Evolutionary conservation across 2,329 filamentous ascomycete genomes (phyloP).

Genomic region (Trichoderma oligosporum): DNA sequence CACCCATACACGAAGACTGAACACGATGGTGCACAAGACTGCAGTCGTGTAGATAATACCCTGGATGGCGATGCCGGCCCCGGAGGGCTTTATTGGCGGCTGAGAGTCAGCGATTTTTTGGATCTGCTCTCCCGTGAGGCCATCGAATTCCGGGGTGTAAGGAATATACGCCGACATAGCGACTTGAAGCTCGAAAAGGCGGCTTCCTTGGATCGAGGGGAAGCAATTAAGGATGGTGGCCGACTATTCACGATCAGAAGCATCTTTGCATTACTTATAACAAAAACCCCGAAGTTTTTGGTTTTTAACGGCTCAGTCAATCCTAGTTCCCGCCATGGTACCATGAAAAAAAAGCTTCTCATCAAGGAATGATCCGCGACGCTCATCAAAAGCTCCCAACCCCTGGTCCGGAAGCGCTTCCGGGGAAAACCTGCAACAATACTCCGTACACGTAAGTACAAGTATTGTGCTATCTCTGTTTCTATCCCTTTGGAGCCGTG

Average conservation of each 20-base stretch:
- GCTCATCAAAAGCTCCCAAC: not conserved
- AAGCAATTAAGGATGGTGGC: not conserved
- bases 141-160: not conserved
- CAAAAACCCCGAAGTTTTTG: not conserved
- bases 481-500: too few species aligned
- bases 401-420: not conserved
- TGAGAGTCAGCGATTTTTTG: not conserved
- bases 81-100: not conserved
- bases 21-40: not conserved
- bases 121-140: not conserved
- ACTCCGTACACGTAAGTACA: too few species aligned
- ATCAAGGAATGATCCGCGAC: not conserved
- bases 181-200: not conserved
- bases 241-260: not conserved
- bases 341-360: not conserved
- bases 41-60: not conserved
- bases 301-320: not conserved
- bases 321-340: not conserved
- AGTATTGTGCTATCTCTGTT: not conserved
- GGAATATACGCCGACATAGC: not conserved
- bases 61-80: not conserved
- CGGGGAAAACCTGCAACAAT: not conserved
- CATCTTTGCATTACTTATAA: not conserved
- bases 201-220: not conserved
- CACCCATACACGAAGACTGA: not conserved